A percentile compares a stretch with the other conserved stretches of the same genome.
These are phyloP conservation scores for Microthyrium microscopicum DNA, from an alignment of 2,329 filamentous ascomycete genomes.

Conservation along the genomic window DNA sequence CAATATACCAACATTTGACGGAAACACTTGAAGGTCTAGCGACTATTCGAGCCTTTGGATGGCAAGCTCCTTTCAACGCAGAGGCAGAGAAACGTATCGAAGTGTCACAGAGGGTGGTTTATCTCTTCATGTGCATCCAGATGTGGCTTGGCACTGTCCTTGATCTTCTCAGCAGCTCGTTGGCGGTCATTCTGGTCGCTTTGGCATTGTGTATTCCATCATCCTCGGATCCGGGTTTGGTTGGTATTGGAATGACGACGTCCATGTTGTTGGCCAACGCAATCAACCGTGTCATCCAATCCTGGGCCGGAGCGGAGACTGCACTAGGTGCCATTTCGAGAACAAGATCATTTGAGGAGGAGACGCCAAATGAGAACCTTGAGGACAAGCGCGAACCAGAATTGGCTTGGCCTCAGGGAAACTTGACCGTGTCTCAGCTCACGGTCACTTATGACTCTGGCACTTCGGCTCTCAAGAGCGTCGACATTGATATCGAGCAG, in stretches of 20 bases:
- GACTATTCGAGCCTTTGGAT: constrained; percentile 35
- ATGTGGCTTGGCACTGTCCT: constrained; percentile 27
- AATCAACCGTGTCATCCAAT: constrained; percentile 29
- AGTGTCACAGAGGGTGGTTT: constrained; percentile 26
- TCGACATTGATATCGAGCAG: not conserved
- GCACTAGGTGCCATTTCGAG: constrained; percentile 39
- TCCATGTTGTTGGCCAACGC: constrained; percentile 36
- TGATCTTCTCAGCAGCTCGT: constrained; percentile 22
- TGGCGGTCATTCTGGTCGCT: constrained; percentile 21
- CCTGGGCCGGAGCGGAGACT: constrained; percentile 41
- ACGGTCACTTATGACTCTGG: not conserved
- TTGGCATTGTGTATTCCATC: constrained; percentile 16
- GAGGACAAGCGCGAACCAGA: not conserved
- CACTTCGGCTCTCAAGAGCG: not conserved
- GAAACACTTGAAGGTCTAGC: constrained; percentile 30
- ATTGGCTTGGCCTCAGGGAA: not conserved
- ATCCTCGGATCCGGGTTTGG: constrained; percentile 25
- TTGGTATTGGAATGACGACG: constrained; percentile 37
- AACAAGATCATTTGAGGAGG: constrained; percentile 33
- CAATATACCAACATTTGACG: constrained; percentile 29
- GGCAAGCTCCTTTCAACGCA: constrained; percentile 23
- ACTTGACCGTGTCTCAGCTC: not conserved
- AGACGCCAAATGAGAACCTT: constrained; percentile 28
- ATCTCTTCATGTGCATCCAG: constrained; percentile 29
- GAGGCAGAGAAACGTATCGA: constrained; percentile 24